Base-by-base conservation (phyloP, 495 filamentous ascomycete species). In the Penicillium cosmopolitanum region DNA sequence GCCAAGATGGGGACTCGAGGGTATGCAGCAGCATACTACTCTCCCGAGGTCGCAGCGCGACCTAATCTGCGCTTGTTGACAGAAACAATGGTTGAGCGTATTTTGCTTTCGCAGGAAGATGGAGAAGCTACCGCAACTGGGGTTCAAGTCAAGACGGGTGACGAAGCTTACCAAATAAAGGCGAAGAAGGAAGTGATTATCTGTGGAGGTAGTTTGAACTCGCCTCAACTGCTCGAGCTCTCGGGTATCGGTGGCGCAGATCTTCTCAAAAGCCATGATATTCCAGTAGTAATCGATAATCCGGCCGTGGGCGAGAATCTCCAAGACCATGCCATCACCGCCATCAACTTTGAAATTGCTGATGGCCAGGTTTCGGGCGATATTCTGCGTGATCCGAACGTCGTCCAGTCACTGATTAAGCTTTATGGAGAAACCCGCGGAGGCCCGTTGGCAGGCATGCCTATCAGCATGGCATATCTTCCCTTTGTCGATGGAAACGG, bases 171-270 rank as follows among this genome's bases (percentile, higher is more conserved):
- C 7, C 67, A 65, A 4, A 66, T 85, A 46, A 75, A 64, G 46
- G 86, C 82, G 3, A 71, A 71, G 15, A 84, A 76, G 40, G 80
- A 84, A 51, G 81, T 88, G 0, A 72, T 89, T 28, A 60, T 85
- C 1, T 81, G 82, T 4, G 80, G 73, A 35, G 86, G 86, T 8
- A 69, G 77, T n/a, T 70, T 82, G 50, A 80, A 81, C 7, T 79
- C 85, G 0, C 85, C 86, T 1, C 67, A 73, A 4, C 55, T 88
- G 1, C 77, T 88, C 7, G 84, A 88, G 57, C 75, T 84, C 0
- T 88, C 85, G 0, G 85, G 86, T 9, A 68, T 88, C 34, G 85
- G 86, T 8, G 50, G 40, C 23, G 44, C 42, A 34, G 60, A 67
- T 18, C 53, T 76, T 23, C 70, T 75, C 11, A 19, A 64, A 11